Evolutionary conservation across 2,329 filamentous ascomycete genomes (phyloP).

Genomic region (Fusarium albosuccineum): DNA sequence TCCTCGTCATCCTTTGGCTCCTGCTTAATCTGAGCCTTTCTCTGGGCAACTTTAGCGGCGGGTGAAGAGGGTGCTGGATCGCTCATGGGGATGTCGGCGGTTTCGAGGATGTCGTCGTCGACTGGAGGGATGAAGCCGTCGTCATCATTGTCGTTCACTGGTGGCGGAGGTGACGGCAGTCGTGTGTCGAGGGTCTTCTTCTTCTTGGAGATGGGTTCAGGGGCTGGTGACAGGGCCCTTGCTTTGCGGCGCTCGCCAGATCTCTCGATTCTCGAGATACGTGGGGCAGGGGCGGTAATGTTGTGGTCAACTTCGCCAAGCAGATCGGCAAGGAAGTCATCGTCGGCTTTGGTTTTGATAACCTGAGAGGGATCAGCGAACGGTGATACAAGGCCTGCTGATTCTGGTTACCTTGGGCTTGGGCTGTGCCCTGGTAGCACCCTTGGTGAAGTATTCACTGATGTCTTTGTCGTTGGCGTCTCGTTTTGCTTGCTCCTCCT

Average conservation of each 20-base stretch:
- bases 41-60: conserved; percentile 80
- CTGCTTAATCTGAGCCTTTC: conserved; percentile 70
- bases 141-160: conserved; percentile 66
- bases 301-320: conserved; percentile 91
- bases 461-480: conserved; percentile 93
- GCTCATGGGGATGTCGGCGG: conserved; percentile 77
- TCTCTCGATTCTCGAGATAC: conserved; percentile 73
- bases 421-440: conserved; percentile 72
- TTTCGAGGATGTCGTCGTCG: conserved; percentile 70
- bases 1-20: conserved; percentile 75
- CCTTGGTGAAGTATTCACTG: conserved; percentile 88
- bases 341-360: conserved; percentile 86
- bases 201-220: conserved; percentile 68
- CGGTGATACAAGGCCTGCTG: too few relatives aligned
- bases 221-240: conserved; percentile 82
- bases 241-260: conserved; percentile 82
- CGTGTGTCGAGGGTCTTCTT: conserved; percentile 66
- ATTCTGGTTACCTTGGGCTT: conserved; percentile 79
- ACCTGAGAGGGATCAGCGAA: conserved; percentile 62
- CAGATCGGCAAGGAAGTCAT: conserved; percentile 86
- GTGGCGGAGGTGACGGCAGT: conserved; percentile 61
- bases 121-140: conserved; percentile 63
- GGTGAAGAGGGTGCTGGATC: conserved; percentile 91
- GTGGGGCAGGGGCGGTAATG: conserved; percentile 65
- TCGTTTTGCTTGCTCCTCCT: conserved; percentile 86